Evolutionary conservation across 495 filamentous ascomycete species (phyloP).

Genomic region (Lepidopterella palustris): DNA sequence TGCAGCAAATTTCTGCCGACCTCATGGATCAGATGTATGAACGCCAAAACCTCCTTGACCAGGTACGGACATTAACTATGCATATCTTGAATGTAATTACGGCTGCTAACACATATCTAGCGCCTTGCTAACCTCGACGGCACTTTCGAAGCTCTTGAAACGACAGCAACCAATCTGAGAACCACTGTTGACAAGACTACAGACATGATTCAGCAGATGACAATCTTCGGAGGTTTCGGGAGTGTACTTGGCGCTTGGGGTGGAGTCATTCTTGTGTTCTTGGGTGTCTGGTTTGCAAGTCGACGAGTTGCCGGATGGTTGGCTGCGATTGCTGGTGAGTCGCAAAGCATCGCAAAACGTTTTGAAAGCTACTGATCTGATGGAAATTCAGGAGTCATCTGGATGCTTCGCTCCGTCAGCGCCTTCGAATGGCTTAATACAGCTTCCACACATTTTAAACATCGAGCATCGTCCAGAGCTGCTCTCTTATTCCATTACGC

Average conservation of each 20-base stretch:
- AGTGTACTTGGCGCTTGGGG: neutral
- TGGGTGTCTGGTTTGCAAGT: neutral
- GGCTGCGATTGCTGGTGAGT: neutral
- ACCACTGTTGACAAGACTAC: constrained; percentile 40
- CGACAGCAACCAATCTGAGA: constrained; percentile 39
- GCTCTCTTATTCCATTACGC: too few relatives aligned
- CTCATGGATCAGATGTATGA: neutral
- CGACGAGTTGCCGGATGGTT: neutral
- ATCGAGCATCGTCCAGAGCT: too few relatives aligned
- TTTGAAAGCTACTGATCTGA: too few relatives aligned
- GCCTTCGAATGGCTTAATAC: too few relatives aligned
- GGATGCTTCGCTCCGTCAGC: neutral
- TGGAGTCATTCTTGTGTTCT: neutral
- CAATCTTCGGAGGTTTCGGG: constrained; percentile 17
- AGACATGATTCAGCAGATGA: constrained; percentile 33
- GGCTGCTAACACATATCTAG: constrained; percentile 35
- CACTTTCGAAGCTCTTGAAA: constrained; percentile 31
- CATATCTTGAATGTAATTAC: constrained; percentile 36
- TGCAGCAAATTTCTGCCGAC: neutral
- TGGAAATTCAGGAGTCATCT: neutral
- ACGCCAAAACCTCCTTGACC: neutral
- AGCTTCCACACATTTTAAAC: too few relatives aligned
- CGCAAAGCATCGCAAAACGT: neutral
- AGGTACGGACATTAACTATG: neutral
- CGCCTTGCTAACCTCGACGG: constrained; percentile 13